These are phyloP conservation scores for Jacaranda mimosifolia DNA, from an alignment of 257 asterid genomes.

Conservation along the genomic window DNA sequence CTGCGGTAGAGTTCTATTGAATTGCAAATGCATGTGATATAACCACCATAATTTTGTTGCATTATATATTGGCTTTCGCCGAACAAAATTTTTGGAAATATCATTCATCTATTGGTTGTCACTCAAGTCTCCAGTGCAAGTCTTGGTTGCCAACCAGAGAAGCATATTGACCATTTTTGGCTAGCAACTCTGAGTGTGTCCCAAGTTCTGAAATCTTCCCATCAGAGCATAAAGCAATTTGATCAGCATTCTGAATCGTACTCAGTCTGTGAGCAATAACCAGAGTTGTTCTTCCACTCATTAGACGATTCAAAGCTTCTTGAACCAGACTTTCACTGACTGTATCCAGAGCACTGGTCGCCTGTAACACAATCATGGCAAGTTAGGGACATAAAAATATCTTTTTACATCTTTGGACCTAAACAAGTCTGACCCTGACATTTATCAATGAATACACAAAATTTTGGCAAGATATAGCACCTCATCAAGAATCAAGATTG, in stretches of 20 bases:
- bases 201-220: slow-evolving; percentile 91
- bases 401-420: neutral
- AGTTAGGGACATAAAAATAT: slow-evolving; percentile 8
- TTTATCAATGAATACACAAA: neutral
- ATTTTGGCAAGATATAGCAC: slow-evolving; percentile 43
- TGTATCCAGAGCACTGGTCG: slow-evolving; percentile 94
- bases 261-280: slow-evolving; percentile 98
- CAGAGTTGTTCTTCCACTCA: slow-evolving; percentile 96
- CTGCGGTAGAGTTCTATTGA: no score
- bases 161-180: slow-evolving; percentile 78
- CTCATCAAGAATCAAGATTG: slow-evolving; percentile 95
- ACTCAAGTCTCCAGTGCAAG: slow-evolving; percentile 97
- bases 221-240: slow-evolving; percentile 82
- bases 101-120: slow-evolving; percentile 13
- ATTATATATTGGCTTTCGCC: neutral
- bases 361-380: slow-evolving; percentile 55
- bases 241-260: slow-evolving; percentile 91
- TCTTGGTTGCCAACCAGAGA: slow-evolving; percentile 84
- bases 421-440: neutral
- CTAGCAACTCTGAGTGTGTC: slow-evolving; percentile 81
- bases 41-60: no score
- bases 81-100: neutral
- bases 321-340: slow-evolving; percentile 94
- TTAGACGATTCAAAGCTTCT: slow-evolving; percentile 83
- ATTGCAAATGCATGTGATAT: no score